These are phyloP conservation scores for Lactifluus pinguis DNA, from an alignment of 768 basidiomycete genomes.

Conservation along the genomic window DNA sequence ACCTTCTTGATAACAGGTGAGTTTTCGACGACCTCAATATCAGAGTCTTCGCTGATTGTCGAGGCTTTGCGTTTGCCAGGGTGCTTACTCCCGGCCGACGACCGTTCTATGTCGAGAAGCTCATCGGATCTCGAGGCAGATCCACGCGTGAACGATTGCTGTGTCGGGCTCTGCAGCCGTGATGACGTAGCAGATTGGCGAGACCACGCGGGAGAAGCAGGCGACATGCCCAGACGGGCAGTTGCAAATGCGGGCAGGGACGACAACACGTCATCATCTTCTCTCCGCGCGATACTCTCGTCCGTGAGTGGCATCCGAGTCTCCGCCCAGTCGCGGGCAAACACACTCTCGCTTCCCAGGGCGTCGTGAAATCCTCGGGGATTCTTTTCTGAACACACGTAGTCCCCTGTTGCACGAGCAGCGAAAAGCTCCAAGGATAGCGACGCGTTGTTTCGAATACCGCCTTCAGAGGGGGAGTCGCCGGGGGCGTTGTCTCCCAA, in stretches of 20 bases:
- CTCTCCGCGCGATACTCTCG: slow-evolving; percentile 24
- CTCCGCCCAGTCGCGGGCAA: slow-evolving; percentile 72
- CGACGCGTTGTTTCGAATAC: slow-evolving; percentile 52
- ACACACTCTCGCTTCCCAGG: slow-evolving; percentile 50
- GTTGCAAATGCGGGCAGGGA: slow-evolving; percentile 27
- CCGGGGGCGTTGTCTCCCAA: slow-evolving; percentile 46
- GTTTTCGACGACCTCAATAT: slow-evolving; percentile 25
- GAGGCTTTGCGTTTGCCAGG: slow-evolving; percentile 43
- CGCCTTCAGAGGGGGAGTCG: slow-evolving; percentile 34
- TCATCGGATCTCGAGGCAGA: slow-evolving; percentile 25
- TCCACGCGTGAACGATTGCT: slow-evolving; percentile 26
- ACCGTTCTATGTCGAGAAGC: slow-evolving; percentile 35
- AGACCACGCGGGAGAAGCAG: slow-evolving; percentile 43
- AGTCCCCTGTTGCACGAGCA: slow-evolving; percentile 55
- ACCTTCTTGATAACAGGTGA: slow-evolving; percentile 21
- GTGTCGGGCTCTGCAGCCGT: slow-evolving; percentile 42
- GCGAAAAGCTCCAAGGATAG: slow-evolving; percentile 66
- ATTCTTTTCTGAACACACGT: slow-evolving; percentile 24
- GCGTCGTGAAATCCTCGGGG: slow-evolving; percentile 54
- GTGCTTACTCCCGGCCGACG: slow-evolving; percentile 16
- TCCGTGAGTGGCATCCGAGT: slow-evolving; percentile 42
- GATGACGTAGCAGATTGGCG: slow-evolving; percentile 24
- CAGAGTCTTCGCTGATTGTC: slow-evolving; percentile 23
- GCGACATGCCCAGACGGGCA: slow-evolving; percentile 34
- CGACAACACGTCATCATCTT: slow-evolving; percentile 26